These are phyloP conservation scores for Fennellomyces sp. DNA, from an alignment of 371 early-diverging fungal genomes.

Conservation along the genomic window DNA sequence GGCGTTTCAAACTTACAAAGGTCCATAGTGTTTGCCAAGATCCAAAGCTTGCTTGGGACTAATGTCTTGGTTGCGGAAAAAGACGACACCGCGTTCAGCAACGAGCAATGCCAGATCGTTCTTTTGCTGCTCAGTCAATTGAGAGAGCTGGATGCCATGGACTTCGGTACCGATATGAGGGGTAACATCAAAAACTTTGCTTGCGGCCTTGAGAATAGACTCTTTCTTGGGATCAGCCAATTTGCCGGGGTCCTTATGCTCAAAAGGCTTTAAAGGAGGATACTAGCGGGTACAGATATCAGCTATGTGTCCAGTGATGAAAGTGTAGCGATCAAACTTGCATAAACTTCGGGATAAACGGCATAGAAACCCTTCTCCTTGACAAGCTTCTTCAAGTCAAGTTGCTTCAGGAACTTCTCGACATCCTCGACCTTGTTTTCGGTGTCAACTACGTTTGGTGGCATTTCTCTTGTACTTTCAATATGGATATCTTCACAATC, in stretches of 20 bases:
- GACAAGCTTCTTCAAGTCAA: constrained; percentile 36
- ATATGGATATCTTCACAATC: no score
- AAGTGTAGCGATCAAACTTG: no score
- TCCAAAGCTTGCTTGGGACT: constrained; percentile 51
- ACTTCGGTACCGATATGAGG: constrained; percentile 74
- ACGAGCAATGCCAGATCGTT: constrained; percentile 59
- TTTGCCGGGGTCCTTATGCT: constrained; percentile 46
- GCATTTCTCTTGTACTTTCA: no score
- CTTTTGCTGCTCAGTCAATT: constrained; percentile 56
- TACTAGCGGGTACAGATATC: no score
- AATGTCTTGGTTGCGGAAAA: constrained; percentile 63
- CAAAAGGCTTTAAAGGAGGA: constrained; percentile 34
- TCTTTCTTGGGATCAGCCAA: constrained; percentile 62
- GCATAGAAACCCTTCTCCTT: constrained; percentile 38
- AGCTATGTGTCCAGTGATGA: no score
- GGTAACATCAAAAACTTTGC: constrained; percentile 60
- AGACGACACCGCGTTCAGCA: constrained; percentile 66
- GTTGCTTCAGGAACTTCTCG: constrained; percentile 26
- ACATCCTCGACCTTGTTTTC: constrained; percentile 23
- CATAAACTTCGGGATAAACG: constrained; percentile 38
- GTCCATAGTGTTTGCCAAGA: constrained; percentile 59
- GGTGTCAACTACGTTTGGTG: constrained; percentile 8
- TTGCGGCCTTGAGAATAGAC: constrained; percentile 54
- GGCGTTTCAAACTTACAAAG: no score
- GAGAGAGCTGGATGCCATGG: constrained; percentile 56